Conservation (phyloP, 352 stramenopile genomes). For the Phytophthora sojae region DNA sequence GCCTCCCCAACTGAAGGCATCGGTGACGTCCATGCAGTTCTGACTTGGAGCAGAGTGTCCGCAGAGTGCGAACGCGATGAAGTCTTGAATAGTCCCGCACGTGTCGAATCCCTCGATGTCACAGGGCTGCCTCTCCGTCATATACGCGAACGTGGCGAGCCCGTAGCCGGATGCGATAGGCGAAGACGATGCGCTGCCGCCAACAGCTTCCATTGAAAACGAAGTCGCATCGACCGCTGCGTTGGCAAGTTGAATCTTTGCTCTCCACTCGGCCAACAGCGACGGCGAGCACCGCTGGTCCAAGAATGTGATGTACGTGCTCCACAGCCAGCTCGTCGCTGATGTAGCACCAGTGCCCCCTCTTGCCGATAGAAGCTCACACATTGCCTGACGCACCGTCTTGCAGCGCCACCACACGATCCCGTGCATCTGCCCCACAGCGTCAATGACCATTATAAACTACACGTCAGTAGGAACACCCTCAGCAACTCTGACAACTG, state of each 20-base stretch:
- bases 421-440: slow-evolving; percentile 67
- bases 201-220: slow-evolving; percentile 9
- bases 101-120: slow-evolving; percentile 51
- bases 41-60: slow-evolving; percentile 36
- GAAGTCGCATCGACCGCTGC: not conserved
- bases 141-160: slow-evolving; percentile 68
- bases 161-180: slow-evolving; percentile 67
- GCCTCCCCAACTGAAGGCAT: slow-evolving; percentile 77
- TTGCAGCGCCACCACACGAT: slow-evolving; percentile 79
- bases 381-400: slow-evolving; percentile 31
- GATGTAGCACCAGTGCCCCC: not conserved
- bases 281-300: slow-evolving; percentile 64
- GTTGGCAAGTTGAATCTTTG: slow-evolving; percentile 30
- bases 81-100: slow-evolving; percentile 79
- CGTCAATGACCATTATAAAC: not conserved
- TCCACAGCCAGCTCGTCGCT: slow-evolving; percentile 45
- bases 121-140: slow-evolving; percentile 33
- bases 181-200: slow-evolving; percentile 39
- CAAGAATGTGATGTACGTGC: slow-evolving; percentile 71
- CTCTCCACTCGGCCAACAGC: slow-evolving; percentile 48
- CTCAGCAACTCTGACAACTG: not conserved
- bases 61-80: slow-evolving; percentile 68
- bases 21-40: slow-evolving; percentile 69
- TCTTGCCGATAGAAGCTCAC: slow-evolving; percentile 22
- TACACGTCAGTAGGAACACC: too few relatives aligned